Percentiles rank a stretch among this genome's conserved stretches.
phyloP scores from a whole-genome alignment of 306 rosid genomes.

The Citrullus mucosospermus region DNA sequence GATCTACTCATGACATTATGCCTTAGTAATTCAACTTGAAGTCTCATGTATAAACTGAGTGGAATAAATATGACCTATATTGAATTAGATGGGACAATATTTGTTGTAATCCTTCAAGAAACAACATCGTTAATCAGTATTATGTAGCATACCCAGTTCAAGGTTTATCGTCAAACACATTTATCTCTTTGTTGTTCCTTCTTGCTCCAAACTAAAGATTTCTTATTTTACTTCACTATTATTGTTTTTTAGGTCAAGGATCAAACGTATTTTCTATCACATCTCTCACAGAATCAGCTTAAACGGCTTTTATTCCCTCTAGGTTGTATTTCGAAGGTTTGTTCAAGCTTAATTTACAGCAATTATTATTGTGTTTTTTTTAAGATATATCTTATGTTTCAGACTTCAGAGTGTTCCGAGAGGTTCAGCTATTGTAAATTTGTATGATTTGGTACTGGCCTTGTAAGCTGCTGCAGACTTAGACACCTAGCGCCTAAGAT shows the following conservation, averaged over 20 bases:
- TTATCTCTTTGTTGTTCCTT: not conserved
- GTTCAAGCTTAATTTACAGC: constrained; percentile 17
- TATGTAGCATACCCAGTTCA: not conserved
- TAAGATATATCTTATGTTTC: not conserved
- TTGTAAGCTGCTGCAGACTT: not conserved
- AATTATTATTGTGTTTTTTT: not conserved
- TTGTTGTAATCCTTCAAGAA: not conserved
- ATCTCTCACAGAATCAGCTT: constrained; percentile 80
- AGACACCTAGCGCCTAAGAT: not conserved
- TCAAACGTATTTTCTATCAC: constrained; percentile 91
- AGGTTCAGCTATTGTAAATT: not conserved
- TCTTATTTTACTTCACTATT: not conserved
- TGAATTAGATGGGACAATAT: not conserved
- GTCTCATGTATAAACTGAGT: not conserved
- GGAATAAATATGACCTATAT: not conserved
- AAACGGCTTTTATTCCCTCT: constrained; percentile 68
- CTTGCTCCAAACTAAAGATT: not conserved
- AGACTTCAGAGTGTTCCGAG: not conserved
- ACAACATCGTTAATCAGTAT: not conserved
- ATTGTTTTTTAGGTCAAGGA: constrained; percentile 59
- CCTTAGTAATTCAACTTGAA: not conserved
- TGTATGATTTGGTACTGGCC: not conserved
- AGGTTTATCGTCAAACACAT: not conserved
- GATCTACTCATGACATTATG: not conserved
- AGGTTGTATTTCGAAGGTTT: constrained; percentile 80